phyloP scores from a whole-genome alignment of 495 filamentous ascomycete genomes.

The Annulohypoxylon bovei region DNA sequence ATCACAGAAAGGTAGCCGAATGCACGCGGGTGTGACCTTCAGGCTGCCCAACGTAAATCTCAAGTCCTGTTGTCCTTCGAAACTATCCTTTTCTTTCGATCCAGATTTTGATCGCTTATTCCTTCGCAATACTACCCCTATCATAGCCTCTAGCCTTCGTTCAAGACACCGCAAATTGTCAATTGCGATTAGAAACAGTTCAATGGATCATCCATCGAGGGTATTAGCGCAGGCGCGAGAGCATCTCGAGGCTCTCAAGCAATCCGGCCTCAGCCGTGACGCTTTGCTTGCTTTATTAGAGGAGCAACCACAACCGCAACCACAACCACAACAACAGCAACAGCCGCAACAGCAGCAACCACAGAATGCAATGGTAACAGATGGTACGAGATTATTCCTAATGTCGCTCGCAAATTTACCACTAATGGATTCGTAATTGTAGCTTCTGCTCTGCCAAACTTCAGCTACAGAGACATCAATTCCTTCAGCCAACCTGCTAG shows the following conservation, averaged over 20 bases:
- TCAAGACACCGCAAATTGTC: conserved; percentile 12
- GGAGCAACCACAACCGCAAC: conserved; percentile 37
- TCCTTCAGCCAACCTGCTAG: conserved; percentile 30
- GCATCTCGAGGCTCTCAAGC: conserved; percentile 47
- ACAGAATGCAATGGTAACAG: conserved; percentile 28
- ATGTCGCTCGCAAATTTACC: neutral
- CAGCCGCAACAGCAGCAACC: conserved; percentile 18
- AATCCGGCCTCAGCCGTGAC: conserved; percentile 44
- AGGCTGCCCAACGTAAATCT: conserved; percentile 37
- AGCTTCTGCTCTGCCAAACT: conserved; percentile 40
- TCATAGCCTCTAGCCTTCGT: conserved; percentile 9
- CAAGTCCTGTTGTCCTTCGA: conserved; percentile 22
- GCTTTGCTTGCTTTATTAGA: conserved; percentile 43
- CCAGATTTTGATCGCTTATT: conserved; percentile 20
- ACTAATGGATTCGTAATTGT: conserved; percentile 6
- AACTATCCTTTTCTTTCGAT: conserved; percentile 15
- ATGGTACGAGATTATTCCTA: conserved; percentile 34
- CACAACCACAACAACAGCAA: conserved; percentile 6
- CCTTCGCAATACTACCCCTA: conserved; percentile 14
- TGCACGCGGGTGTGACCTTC: conserved; percentile 35
- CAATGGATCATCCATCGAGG: conserved; percentile 49
- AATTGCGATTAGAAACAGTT: conserved; percentile 25
- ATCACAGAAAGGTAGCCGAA: conserved; percentile 41
- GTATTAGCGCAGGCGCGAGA: conserved; percentile 44
- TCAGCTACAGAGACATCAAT: conserved; percentile 45